These are phyloP conservation scores for Phytophthora chlamydospora DNA, from an alignment of 352 stramenopile species.

Conservation along the genomic window DNA sequence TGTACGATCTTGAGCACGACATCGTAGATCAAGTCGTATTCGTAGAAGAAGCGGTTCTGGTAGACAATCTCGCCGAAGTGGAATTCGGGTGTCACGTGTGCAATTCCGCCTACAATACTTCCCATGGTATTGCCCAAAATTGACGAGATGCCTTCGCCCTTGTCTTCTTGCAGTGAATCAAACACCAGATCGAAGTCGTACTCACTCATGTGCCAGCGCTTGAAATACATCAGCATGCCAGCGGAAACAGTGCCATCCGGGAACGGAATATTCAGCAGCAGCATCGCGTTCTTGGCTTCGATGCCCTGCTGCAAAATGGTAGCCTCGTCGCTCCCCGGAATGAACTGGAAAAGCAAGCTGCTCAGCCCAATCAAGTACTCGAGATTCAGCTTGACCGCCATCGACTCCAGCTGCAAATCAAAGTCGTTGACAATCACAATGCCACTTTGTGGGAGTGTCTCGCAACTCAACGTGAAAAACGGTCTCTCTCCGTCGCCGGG, in stretches of 20 bases:
- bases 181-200: slow-evolving; percentile 87
- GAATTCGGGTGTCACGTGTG: slow-evolving; percentile 85
- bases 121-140: slow-evolving; percentile 83
- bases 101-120: slow-evolving; percentile 89
- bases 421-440: slow-evolving; percentile 87
- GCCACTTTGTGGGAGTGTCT: slow-evolving; percentile 66
- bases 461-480: slow-evolving; percentile 71
- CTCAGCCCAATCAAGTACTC: slow-evolving; percentile 80
- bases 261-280: slow-evolving; percentile 56
- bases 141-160: slow-evolving; percentile 77
- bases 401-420: slow-evolving; percentile 68
- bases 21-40: slow-evolving; percentile 83
- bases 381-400: slow-evolving; percentile 79
- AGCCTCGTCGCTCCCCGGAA: slow-evolving; percentile 71
- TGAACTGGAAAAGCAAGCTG: slow-evolving; percentile 79
- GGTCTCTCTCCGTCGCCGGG: slow-evolving; percentile 75
- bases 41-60: slow-evolving; percentile 84
- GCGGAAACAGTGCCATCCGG: slow-evolving; percentile 51
- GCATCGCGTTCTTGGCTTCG: slow-evolving; percentile 64
- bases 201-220: slow-evolving; percentile 68
- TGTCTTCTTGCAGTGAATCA: slow-evolving; percentile 81
- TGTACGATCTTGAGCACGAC: slow-evolving; percentile 78
- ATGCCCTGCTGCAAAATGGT: slow-evolving; percentile 64
- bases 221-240: slow-evolving; percentile 87
- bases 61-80: slow-evolving; percentile 76